Evolutionary conservation across 164 flowering plant genomes (phyloP).

Genomic region (Akebia trifoliata): DNA sequence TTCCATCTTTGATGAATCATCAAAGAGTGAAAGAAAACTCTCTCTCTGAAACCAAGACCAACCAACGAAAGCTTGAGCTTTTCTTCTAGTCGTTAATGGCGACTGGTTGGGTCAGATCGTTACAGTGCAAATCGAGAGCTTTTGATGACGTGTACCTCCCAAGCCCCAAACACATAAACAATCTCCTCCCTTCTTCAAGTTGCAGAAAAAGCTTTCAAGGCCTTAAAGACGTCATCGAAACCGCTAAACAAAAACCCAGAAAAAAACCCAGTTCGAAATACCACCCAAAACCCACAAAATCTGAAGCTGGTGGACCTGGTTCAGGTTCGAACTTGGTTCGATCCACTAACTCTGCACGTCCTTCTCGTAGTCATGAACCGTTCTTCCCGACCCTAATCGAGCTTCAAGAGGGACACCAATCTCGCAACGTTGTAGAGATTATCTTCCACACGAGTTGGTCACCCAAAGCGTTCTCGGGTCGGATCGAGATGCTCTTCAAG

Average conservation of each 20-base stretch:
- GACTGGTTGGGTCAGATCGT: conserved; percentile 74
- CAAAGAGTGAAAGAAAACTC: too few species aligned
- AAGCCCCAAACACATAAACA: conserved; percentile 26
- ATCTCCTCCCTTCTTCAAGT: conserved; percentile 40
- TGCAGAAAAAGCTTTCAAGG: conserved; percentile 50
- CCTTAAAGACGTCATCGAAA: conserved; percentile 67
- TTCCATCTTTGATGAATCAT: too few species aligned
- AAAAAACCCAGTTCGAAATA: conserved; percentile 21
- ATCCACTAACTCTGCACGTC: conserved; percentile 12
- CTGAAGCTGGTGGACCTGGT: conserved; percentile 11
- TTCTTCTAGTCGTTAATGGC: conserved; percentile 47
- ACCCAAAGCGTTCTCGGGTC: conserved; percentile 52
- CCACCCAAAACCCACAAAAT: conserved; percentile 9
- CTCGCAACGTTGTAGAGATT: conserved; percentile 90
- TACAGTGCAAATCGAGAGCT: conserved; percentile 85
- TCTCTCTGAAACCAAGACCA: conserved; percentile 1
- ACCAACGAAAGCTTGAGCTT: too few species aligned
- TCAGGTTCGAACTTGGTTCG: conserved; percentile 16
- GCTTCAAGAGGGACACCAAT: conserved; percentile 77
- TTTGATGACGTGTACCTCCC: conserved; percentile 61
- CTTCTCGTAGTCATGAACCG: conserved; percentile 23
- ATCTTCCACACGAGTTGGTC: conserved; percentile 92
- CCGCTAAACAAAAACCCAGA: conserved; percentile 25
- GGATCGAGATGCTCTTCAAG: conserved; percentile 83
- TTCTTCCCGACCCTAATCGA: conserved; percentile 64